A percentile compares a stretch with the other conserved stretches of the same genome.
These are phyloP conservation scores for Solanum medicagineum DNA, from an alignment of 257 asterid species.

Conservation along the genomic window DNA sequence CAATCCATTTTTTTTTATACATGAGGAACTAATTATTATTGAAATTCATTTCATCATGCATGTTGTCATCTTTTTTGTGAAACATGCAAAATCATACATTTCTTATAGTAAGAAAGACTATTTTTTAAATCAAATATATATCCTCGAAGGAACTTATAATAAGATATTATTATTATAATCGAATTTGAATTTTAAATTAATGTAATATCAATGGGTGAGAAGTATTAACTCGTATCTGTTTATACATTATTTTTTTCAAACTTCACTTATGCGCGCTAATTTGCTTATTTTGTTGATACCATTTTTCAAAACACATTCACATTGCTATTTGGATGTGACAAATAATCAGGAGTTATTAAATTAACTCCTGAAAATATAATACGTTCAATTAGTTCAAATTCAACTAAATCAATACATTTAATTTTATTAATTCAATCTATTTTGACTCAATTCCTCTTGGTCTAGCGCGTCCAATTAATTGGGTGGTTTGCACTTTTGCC, in stretches of 20 bases:
- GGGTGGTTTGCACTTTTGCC: not conserved
- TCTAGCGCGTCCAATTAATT: not conserved
- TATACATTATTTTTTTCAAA: too few relatives aligned
- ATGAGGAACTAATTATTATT: not conserved
- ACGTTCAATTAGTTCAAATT: accelerated
- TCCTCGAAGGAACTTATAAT: not conserved
- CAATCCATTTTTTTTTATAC: not conserved
- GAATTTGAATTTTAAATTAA: not conserved
- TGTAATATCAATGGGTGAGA: not conserved
- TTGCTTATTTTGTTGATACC: not conserved
- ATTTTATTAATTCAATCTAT: not conserved
- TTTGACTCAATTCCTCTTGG: not conserved
- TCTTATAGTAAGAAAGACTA: not conserved
- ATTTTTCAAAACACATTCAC: not conserved
- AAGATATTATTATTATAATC: not conserved
- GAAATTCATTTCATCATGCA: not conserved
- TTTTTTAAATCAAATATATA: too few relatives aligned
- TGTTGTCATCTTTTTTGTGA: not conserved
- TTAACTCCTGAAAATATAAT: not conserved
- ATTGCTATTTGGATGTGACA: not conserved
- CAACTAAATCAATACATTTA: not conserved
- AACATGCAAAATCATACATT: not conserved
- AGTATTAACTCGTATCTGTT: not conserved
- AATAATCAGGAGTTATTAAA: not conserved
- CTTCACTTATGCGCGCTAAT: not conserved